Evolutionary conservation across 2,329 filamentous ascomycete genomes (phyloP), one percentile per base, ranked within the genome.

Genomic region (Xylaria sp.): DNA sequence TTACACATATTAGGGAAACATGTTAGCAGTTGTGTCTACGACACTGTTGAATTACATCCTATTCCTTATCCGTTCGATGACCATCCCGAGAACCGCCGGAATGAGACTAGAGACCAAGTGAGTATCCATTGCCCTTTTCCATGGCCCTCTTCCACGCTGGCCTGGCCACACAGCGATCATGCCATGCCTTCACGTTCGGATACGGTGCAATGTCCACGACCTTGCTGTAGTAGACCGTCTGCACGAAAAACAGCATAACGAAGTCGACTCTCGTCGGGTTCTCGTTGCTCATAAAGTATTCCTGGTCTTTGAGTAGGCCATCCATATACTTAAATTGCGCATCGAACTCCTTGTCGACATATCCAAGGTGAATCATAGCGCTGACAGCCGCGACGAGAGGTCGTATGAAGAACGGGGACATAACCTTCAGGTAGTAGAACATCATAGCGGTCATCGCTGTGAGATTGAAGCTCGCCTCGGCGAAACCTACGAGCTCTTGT

Each of bases 51-150:
- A 51, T 17, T 17, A 26, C 13, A 51, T 17, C 15, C 26, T 3
- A 53, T n/a, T 7, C 7, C 23, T 9, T n/a, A 53, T 53, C 31
- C 17, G 31, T n/a, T 36, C 31, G n/a, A 56, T n/a, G 17, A 23
- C 4, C 6, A 38, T 1, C n/a, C n/a, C 2, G 17, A 56, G 26
- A 54, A 38, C 7, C 26, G 51, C n/a, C n/a, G 4, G 17, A 1
- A 9, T 59, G 26, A 42, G 10, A 6, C 57, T 9, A 69, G 6
- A 64, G 48, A n/a, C 38, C 33, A 2, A 68, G 48, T 13, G 23
- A 26, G 28, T 74, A 74, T 3, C 69, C 71, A 28, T 74, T 74
- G 0, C 71, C 69, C 64, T 74, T 74, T 62, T 72, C 65, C 13
- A 74, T 57, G 6, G 66, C 63, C 38, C 71, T 65, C 53, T 73